phyloP scores from a whole-genome alignment of 371 early-diverging fungal genomes.

The Gilbertella persicaria region DNA sequence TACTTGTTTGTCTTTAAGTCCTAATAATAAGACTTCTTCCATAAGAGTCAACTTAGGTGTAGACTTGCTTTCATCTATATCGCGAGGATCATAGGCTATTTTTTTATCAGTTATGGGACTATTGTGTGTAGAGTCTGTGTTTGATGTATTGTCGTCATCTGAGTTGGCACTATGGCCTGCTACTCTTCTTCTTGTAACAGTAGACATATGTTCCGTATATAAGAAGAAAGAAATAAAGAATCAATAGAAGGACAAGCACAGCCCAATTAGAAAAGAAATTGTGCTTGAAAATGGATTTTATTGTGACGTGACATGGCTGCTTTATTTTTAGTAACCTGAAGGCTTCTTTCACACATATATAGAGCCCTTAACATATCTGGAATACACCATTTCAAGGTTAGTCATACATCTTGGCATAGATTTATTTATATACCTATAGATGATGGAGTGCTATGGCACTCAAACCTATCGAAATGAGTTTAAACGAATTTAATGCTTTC shows the following conservation, averaged over 20 bases:
- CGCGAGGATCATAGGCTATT: conserved; percentile 52
- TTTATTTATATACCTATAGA: too few relatives aligned
- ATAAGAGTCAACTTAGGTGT: conserved; percentile 83
- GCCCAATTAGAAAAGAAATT: too few relatives aligned
- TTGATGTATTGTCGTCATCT: conserved; percentile 24
- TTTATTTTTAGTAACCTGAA: too few relatives aligned
- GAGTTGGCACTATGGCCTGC: conserved; percentile 30
- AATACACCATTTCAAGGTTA: too few relatives aligned
- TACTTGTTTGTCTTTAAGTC: conserved; percentile 93
- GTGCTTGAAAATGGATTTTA: too few relatives aligned
- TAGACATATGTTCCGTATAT: conserved; percentile 36
- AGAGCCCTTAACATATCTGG: too few relatives aligned
- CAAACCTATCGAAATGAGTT: too few relatives aligned
- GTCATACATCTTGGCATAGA: too few relatives aligned
- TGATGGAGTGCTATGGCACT: too few relatives aligned
- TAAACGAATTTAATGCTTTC: too few relatives aligned
- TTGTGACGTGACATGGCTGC: too few relatives aligned
- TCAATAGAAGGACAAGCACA: not conserved
- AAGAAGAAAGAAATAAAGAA: not conserved
- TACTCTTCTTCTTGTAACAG: conserved; percentile 47
- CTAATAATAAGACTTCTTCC: conserved; percentile 93
- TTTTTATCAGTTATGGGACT: conserved; percentile 32
- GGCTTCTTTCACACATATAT: too few relatives aligned
- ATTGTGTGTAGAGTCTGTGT: conserved; percentile 11
- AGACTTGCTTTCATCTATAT: conserved; percentile 63